phyloP scores from a whole-genome alignment of 257 asterid species.

The Voacanga thouarsii region DNA sequence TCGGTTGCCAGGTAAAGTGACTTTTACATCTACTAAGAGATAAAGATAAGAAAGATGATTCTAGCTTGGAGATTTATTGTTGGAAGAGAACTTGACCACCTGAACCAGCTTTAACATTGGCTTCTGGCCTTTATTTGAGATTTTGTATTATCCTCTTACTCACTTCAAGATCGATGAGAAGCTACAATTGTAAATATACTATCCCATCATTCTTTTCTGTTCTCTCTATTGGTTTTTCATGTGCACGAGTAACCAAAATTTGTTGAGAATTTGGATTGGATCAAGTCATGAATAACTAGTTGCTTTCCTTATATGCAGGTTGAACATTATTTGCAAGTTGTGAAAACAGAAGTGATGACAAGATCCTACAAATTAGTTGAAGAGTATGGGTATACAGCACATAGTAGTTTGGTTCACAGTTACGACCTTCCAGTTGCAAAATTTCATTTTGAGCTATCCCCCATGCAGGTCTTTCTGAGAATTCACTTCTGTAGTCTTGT shows the following conservation, averaged over 20 bases:
- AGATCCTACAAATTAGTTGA: constrained; percentile 75
- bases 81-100: not conserved
- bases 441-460: constrained; percentile 84
- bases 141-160: not conserved
- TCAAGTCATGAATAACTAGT: not conserved
- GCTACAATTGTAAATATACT: not conserved
- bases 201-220: not conserved
- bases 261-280: not conserved
- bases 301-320: constrained; percentile 48
- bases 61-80: not conserved
- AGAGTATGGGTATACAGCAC: constrained; percentile 93
- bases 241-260: not conserved
- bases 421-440: constrained; percentile 73
- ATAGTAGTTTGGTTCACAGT: constrained; percentile 87
- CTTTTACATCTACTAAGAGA: not conserved
- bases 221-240: not conserved
- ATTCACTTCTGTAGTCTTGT: constrained; percentile 3
- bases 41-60: not conserved
- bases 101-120: not conserved
- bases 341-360: constrained; percentile 90
- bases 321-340: constrained; percentile 95
- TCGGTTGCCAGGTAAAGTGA: no score
- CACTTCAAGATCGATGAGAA: not conserved
- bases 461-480: constrained; percentile 72
- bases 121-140: not conserved